A percentile compares a stretch with the other conserved stretches of the same genome.
Conservation (phyloP, 2,329 filamentous ascomycete genomes). For the Cucurbitaria berberidis region DNA sequence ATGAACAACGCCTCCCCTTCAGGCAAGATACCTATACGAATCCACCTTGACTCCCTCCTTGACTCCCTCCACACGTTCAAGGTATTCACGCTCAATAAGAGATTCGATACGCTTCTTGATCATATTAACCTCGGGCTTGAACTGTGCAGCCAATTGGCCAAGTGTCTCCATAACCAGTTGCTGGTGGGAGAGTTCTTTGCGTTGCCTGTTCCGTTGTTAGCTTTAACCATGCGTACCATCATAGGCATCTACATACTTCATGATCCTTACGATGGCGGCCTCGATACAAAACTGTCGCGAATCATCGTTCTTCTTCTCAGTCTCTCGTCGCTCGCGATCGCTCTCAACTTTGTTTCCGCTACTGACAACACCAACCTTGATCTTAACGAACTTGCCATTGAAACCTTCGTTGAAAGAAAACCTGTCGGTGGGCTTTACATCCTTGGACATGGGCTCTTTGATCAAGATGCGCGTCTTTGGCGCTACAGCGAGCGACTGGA, state of each 20-base stretch:
- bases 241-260: slow-evolving; percentile 71
- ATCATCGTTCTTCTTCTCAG: slow-evolving; percentile 77
- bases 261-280: slow-evolving; percentile 78
- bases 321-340: slow-evolving; percentile 68
- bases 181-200: slow-evolving; percentile 73
- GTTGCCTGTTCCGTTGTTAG: slow-evolving; percentile 61
- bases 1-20: slow-evolving; percentile 25
- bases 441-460: slow-evolving; percentile 81
- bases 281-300: slow-evolving; percentile 74
- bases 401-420: slow-evolving; percentile 87
- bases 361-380: slow-evolving; percentile 86
- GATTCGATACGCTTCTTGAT: slow-evolving; percentile 84
- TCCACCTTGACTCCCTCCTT: slow-evolving; percentile 64
- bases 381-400: slow-evolving; percentile 79
- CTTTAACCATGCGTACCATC: background rate
- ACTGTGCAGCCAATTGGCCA: slow-evolving; percentile 69
- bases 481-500: slow-evolving; percentile 82
- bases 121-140: slow-evolving; percentile 76
- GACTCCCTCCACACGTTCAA: slow-evolving; percentile 74
- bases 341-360: slow-evolving; percentile 85
- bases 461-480: slow-evolving; percentile 81
- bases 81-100: slow-evolving; percentile 76
- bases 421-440: slow-evolving; percentile 74
- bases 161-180: slow-evolving; percentile 75
- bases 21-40: slow-evolving; percentile 75